Evolutionary conservation across 148 eudicot genomes (phyloP).

Genomic region (Silene latifolia): DNA sequence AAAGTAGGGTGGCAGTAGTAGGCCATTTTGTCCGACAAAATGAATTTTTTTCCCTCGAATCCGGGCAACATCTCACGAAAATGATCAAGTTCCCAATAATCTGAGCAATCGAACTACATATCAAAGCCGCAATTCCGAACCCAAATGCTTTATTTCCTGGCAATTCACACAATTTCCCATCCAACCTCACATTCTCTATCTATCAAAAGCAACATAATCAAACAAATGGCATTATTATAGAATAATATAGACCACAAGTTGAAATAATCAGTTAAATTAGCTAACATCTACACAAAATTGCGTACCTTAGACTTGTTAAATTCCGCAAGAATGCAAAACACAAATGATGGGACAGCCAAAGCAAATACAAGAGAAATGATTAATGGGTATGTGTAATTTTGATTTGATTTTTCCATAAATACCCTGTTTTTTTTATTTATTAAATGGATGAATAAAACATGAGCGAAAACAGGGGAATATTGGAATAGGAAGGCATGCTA

Average conservation of each 20-base stretch:
- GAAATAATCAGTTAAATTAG: not conserved
- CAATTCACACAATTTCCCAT: slow-evolving; percentile 57
- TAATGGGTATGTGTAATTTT: slow-evolving; percentile 17
- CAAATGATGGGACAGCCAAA: slow-evolving; percentile 42
- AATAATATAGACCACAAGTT: too few species aligned
- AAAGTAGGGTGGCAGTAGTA: slow-evolving; percentile 22
- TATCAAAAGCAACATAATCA: slow-evolving; percentile 14
- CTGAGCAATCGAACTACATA: slow-evolving; percentile 42
- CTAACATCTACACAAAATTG: not conserved
- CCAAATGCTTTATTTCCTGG: slow-evolving; percentile 54
- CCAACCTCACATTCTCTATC: slow-evolving; percentile 52
- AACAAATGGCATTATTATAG: too few species aligned
- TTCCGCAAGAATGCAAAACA: slow-evolving; percentile 59
- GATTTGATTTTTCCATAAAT: slow-evolving; percentile 16
- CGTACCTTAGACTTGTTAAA: slow-evolving; percentile 66
- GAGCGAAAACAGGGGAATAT: slow-evolving; percentile 12
- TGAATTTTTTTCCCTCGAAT: slow-evolving; percentile 10
- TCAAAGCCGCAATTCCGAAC: slow-evolving; percentile 49
- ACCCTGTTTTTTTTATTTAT: not conserved
- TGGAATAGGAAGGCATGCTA: not conserved
- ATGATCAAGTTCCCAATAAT: slow-evolving; percentile 46
- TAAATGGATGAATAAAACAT: not conserved
- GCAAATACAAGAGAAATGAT: slow-evolving; percentile 23
- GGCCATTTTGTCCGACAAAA: slow-evolving; percentile 18
- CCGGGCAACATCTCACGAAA: slow-evolving; percentile 10